A percentile compares a stretch with the other conserved stretches of the same genome.
Conservation (phyloP, 2,329 filamentous ascomycete genomes). For the Fusarium nelsonii region DNA sequence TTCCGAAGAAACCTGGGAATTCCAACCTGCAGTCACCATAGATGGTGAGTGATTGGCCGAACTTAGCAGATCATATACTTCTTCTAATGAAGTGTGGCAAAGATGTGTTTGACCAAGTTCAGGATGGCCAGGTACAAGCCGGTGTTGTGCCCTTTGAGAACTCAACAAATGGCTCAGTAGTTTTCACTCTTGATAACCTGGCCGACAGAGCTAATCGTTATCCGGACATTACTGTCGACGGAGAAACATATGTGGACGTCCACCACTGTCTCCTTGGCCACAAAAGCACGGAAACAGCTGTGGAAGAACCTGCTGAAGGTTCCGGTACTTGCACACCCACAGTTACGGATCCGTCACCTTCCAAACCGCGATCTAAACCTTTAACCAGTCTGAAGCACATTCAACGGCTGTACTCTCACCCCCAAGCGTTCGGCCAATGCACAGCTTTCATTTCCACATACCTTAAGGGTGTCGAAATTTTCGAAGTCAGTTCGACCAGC, state of each 20-base stretch:
- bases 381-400: constrained; percentile 70
- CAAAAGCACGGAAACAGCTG: constrained; percentile 45
- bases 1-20: constrained; percentile 60
- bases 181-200: constrained; percentile 89
- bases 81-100: constrained; percentile 25
- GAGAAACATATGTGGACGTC: constrained; percentile 87
- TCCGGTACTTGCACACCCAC: constrained; percentile 66
- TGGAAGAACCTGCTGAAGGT: constrained; percentile 49
- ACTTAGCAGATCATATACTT: neutral
- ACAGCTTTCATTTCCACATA: constrained; percentile 76
- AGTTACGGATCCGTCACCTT: constrained; percentile 57
- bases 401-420: constrained; percentile 87
- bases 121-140: constrained; percentile 71
- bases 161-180: constrained; percentile 91
- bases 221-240: constrained; percentile 79
- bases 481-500: constrained; percentile 88
- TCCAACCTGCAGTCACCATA: constrained; percentile 66
- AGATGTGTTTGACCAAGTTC: constrained; percentile 86
- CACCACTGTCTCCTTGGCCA: constrained; percentile 86
- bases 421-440: constrained; percentile 96
- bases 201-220: constrained; percentile 77
- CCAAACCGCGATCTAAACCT: constrained; percentile 62
- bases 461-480: constrained; percentile 79
- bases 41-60: constrained; percentile 53
- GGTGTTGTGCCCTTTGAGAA: constrained; percentile 97